phyloP scores from a whole-genome alignment of 441 rosid species.

The Gossypium gossypioides region DNA sequence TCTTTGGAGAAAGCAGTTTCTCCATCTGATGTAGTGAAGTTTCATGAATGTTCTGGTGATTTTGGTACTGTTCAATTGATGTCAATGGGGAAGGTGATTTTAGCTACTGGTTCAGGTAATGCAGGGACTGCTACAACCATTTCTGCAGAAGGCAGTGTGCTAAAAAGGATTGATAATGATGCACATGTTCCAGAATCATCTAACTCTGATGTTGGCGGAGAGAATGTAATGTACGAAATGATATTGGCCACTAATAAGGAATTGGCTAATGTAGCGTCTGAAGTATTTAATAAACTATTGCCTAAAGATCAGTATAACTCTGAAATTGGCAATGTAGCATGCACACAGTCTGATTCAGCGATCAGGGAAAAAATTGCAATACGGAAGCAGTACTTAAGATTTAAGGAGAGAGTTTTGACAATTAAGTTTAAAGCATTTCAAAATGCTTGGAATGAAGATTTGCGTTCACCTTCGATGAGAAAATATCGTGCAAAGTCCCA shows the following conservation, averaged over 20 bases:
- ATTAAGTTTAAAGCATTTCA: slow-evolving; percentile 76
- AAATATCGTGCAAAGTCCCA: slow-evolving; percentile 59
- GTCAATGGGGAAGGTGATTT: slow-evolving; percentile 11
- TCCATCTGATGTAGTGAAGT: slow-evolving; percentile 23
- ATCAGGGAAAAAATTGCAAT: slow-evolving; percentile 40
- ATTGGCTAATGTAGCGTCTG: slow-evolving; percentile 49
- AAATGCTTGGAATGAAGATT: slow-evolving; percentile 84
- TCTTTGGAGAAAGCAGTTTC: slow-evolving; percentile 20
- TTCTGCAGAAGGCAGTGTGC: slow-evolving; percentile 22
- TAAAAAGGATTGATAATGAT: slow-evolving; percentile 13
- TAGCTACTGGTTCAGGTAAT: slow-evolving; percentile 16
- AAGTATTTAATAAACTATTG: slow-evolving; percentile 43
- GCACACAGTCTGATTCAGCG: slow-evolving; percentile 26
- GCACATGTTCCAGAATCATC: slow-evolving; percentile 10
- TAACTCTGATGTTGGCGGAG: slow-evolving; percentile 21
- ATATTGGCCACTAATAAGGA: slow-evolving; percentile 60
- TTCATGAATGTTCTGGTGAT: slow-evolving; percentile 24
- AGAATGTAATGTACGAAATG: slow-evolving; percentile 28
- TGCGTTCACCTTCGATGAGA: slow-evolving; percentile 40
- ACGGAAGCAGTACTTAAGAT: slow-evolving; percentile 40
- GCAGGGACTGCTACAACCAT: slow-evolving; percentile 21
- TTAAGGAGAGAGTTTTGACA: slow-evolving; percentile 69
- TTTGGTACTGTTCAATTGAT: slow-evolving; percentile 18
- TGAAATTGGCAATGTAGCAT: slow-evolving; percentile 20
- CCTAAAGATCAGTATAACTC: slow-evolving; percentile 35